Evolutionary conservation across 192 early-diverging fungal genomes (phyloP), one percentile per base, ranked within the genome.

Genomic region (Pilaira anomala): DNA sequence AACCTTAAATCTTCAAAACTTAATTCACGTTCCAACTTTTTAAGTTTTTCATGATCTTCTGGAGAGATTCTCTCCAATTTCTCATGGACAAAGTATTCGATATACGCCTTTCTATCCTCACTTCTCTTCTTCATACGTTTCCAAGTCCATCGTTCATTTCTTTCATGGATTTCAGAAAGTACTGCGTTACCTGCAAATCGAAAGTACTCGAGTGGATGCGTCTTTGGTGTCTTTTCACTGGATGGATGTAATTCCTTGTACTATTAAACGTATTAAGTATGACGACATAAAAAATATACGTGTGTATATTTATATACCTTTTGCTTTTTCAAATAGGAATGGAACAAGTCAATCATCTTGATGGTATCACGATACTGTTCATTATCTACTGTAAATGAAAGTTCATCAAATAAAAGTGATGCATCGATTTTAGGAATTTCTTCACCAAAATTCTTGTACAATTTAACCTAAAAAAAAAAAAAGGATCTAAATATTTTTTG

Each of bases 351-450:
- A 30, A 93, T 80, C 66, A 98, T 81, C 21, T 89, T 62, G 60
- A 97, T 73, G 0, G 85, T 80, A 48, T 91, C 92, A 0, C 79
- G 74, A 70, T 95, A 98, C 69, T 98, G 97, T 55, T 89, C 83
- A 68, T 95, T 88, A 56, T 96, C 91, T 3, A 98, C 65, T 12
- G 90, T 85, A 71, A 98, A 98, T 0, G 88, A 94, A 19, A 98
- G 77, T 72, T 94, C 91, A 73, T 95, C 91, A 78, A 98, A 98
- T 64, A 91, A 75, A 18, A 96, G 78, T 22, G 79, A 83, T 7
- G 84, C 84, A 48, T 80, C 80, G 3, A 79, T 81, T 65, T 86
- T 87, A 0, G 91, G 67, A 52, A 79, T 61, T 3, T 75, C 63
- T 18, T 60, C 57, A 48, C 82, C 81, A 48, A 80, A 84, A 1